Evolutionary conservation across 352 stramenopile species (phyloP), one percentile per base, ranked within the genome.

Genomic region (Globisporangium nunn): DNA sequence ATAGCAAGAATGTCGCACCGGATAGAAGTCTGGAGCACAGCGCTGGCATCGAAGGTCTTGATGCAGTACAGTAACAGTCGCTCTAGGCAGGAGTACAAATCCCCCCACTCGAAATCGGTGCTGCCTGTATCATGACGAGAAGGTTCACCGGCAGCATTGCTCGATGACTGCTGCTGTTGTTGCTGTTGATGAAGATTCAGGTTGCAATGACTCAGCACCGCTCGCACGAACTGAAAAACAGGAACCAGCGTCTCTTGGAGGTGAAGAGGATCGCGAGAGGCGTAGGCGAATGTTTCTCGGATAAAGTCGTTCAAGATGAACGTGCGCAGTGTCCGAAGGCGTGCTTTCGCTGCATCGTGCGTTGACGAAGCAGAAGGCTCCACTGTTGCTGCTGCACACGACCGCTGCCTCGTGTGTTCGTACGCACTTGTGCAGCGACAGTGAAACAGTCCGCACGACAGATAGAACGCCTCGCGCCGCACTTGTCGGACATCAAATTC

Each of bases 401-500:
- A 8, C 33, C 6, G 6, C 37, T 43, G 37, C 37, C 72, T 18
- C 18, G 63, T 81, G 55, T 90, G 79, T 44, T 87, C 72, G 49
- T 88, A 92, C 17, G 78, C 81, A 11, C n/a, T 68, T 1, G 79
- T 80, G 49, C 76, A 79, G 62, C 60, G 70, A 64, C 83, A 93
- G 28, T 71, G 58, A 48, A 91, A 82, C 1, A 93, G 52, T 0
- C 83, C 83, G 54, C 83, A 93, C 3, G 81, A 72, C 4, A 93
- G 53, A 43, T 93, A 93, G 52, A 90, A 93, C 0, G 78, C 78
- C 68, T 93, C 83, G 23, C 83, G 83, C 3, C 81, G 74, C 59
- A 93, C 65, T 14, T 54, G 41, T 3, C 58, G 64, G n/a, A 83
- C 66, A 39, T 88, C 75, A 55, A 79, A 63, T 41, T 62, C 47